These are phyloP conservation scores for Blastobotrys apis DNA, from an alignment of 1,139 yeast species.

Conservation along the genomic window DNA sequence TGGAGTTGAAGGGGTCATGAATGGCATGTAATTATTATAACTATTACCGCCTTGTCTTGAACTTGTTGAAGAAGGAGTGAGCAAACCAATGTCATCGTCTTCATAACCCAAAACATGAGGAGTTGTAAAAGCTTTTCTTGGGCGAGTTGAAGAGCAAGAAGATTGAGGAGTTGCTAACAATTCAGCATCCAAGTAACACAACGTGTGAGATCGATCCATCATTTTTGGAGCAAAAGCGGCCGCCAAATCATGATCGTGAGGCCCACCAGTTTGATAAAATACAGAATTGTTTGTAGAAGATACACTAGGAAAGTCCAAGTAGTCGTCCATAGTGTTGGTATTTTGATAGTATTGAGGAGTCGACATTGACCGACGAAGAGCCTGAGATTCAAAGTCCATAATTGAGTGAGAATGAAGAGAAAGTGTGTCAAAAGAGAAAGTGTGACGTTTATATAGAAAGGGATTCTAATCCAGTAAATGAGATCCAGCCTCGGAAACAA, in stretches of 20 bases:
- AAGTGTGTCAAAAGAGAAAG: too few species aligned
- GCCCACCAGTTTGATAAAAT: neutral
- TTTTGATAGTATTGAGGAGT: slow-evolving; percentile 11
- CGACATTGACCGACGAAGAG: slow-evolving; percentile 16
- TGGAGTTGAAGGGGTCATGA: slow-evolving; percentile 16
- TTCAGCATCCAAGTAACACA: slow-evolving; percentile 15
- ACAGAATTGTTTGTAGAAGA: too few species aligned
- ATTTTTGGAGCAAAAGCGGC: slow-evolving; percentile 4
- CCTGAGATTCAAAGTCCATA: slow-evolving; percentile 16
- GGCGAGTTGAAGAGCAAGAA: neutral
- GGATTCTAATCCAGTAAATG: too few species aligned
- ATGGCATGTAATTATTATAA: slow-evolving; percentile 13
- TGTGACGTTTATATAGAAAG: too few species aligned
- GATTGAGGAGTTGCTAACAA: slow-evolving; percentile 11
- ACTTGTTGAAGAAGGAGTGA: slow-evolving; percentile 13
- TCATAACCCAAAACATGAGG: slow-evolving; percentile 7
- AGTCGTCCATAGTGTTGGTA: slow-evolving; percentile 4
- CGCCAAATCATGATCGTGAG: slow-evolving; percentile 2
- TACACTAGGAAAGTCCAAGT: neutral
- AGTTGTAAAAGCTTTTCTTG: slow-evolving; percentile 7
- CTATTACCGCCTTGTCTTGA: slow-evolving; percentile 3
- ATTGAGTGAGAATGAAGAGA: too few species aligned
- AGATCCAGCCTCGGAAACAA: too few species aligned
- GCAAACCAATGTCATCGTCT: slow-evolving; percentile 11
- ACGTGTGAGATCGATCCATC: slow-evolving; percentile 17